Evolutionary conservation across 805 yeast species (phyloP).

Genomic region (Schwanniomyces polymorphus): DNA sequence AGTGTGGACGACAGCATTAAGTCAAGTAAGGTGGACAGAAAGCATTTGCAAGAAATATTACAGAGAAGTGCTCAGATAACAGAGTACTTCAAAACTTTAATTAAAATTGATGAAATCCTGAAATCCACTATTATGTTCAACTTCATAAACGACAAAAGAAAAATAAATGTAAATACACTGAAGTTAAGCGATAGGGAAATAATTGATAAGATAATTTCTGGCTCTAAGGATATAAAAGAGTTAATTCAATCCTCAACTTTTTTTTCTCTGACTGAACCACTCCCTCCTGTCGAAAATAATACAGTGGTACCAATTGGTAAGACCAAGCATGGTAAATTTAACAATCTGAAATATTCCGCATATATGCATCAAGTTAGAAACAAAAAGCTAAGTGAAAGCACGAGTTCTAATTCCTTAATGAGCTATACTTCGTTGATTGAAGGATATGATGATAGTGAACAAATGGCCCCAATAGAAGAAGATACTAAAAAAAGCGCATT

Average conservation of each 20-base stretch:
- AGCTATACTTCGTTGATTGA: conserved; percentile 30
- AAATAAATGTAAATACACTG: background rate
- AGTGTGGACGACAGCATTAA: background rate
- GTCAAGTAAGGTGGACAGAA: conserved; percentile 11
- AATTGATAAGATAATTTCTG: conserved; percentile 17
- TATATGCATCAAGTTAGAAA: conserved; percentile 10
- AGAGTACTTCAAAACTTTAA: conserved; percentile 20
- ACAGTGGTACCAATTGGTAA: background rate
- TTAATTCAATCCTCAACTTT: conserved; percentile 7
- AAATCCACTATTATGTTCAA: conserved; percentile 7
- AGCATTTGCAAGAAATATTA: conserved; percentile 15
- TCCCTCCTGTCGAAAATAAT: conserved; percentile 13
- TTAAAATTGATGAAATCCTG: conserved; percentile 12
- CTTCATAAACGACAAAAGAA: conserved; percentile 7
- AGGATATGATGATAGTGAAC: conserved; percentile 22
- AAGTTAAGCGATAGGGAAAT: conserved; percentile 8
- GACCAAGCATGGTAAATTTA: background rate
- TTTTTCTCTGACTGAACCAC: conserved; percentile 23
- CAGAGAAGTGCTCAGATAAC: conserved; percentile 21
- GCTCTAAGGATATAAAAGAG: conserved; percentile 16
- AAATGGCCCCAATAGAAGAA: background rate
- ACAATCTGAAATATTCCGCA: conserved; percentile 11
- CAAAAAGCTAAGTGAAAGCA: conserved; percentile 10
- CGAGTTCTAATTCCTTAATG: conserved; percentile 20
- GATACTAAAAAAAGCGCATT: background rate